These are phyloP conservation scores for Candida oleophila DNA, from an alignment of 805 yeast species.

Conservation along the genomic window DNA sequence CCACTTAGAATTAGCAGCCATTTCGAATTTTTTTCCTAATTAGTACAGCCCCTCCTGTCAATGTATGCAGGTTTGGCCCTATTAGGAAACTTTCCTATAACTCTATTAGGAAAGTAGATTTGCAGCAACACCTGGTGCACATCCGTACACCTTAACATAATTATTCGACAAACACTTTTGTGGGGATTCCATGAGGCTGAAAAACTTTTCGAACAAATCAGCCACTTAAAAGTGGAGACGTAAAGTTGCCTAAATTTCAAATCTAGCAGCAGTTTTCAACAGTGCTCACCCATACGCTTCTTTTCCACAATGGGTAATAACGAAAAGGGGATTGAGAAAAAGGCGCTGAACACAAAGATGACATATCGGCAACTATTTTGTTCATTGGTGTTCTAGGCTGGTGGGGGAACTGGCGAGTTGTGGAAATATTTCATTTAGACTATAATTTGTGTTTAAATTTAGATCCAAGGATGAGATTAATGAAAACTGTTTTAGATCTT, in stretches of 20 bases:
- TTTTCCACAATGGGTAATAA: neutral
- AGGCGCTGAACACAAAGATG: neutral
- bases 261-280: neutral
- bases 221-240: neutral
- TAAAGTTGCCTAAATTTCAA: neutral
- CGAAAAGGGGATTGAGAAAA: neutral
- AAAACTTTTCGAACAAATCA: neutral
- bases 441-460: no score
- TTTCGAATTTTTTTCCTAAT: conserved; percentile 9
- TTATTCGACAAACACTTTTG: neutral
- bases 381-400: no score
- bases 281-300: neutral
- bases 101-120: neutral
- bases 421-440: no score
- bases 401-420: no score
- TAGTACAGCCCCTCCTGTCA: neutral
- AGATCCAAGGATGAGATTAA: no score
- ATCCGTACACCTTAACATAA: neutral
- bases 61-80: neutral
- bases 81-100: neutral
- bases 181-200: neutral
- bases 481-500: no score
- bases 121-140: neutral
- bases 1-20: neutral
- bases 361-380: no score